Percentiles rank a stretch among this genome's conserved stretches.
Conservation (phyloP, 495 filamentous ascomycete species). For the Hyaloscypha finlandica region DNA sequence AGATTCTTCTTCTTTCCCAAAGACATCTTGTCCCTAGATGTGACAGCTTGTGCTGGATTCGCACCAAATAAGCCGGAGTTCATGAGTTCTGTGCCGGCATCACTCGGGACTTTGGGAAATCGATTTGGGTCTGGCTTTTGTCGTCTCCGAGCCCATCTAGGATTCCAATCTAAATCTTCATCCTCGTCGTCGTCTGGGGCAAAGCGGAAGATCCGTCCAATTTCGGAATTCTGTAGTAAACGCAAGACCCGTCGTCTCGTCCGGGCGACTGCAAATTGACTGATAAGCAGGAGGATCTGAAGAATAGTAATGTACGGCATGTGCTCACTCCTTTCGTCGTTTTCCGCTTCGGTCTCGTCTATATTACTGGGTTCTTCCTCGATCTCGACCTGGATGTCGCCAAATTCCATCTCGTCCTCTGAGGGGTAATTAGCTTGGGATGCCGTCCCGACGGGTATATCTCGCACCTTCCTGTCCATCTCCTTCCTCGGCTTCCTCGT, state of each 20-base stretch:
- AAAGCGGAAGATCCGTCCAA: conserved; percentile 33
- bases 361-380: conserved; percentile 17
- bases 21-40: conserved; percentile 21
- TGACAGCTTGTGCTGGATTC: conserved; percentile 54
- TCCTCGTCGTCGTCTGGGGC: conserved; percentile 38
- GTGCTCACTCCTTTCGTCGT: conserved; percentile 30
- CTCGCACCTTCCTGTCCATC: conserved; percentile 6
- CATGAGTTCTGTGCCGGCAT: conserved; percentile 76
- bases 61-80: conserved; percentile 73
- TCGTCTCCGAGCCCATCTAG: conserved; percentile 37
- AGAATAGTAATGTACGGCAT: conserved; percentile 18
- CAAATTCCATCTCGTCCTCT: conserved; percentile 14
- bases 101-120: conserved; percentile 77
- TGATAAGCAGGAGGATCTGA: conserved; percentile 27
- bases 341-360: conserved; percentile 19
- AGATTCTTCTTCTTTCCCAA: conserved; percentile 61
- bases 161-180: conserved; percentile 41
- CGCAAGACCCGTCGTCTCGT: conserved; percentile 28
- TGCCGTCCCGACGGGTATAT: not conserved
- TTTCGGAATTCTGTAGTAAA: conserved; percentile 26
- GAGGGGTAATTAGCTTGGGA: conserved; percentile 8
- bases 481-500: conserved; percentile 11
- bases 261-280: conserved; percentile 26
- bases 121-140: conserved; percentile 42
- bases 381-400: conserved; percentile 25